These are phyloP conservation scores for Candida michaelii DNA, from an alignment of 805 yeast species.

Conservation along the genomic window DNA sequence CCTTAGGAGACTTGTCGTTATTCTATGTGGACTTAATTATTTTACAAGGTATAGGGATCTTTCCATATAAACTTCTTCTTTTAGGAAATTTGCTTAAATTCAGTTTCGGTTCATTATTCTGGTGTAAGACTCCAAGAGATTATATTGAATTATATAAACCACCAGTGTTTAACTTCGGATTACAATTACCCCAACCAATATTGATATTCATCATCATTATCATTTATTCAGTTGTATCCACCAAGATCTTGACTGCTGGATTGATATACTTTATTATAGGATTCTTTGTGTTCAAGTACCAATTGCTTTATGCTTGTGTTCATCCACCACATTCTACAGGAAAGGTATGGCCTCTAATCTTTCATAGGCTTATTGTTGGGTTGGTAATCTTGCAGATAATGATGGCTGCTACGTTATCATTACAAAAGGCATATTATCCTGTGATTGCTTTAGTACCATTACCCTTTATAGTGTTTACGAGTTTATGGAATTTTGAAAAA, in stretches of 20 bases:
- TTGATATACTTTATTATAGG: slow-evolving; percentile 81
- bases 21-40: slow-evolving; percentile 88
- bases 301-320: slow-evolving; percentile 82
- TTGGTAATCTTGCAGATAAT: slow-evolving; percentile 82
- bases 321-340: slow-evolving; percentile 98
- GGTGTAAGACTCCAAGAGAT: slow-evolving; percentile 84
- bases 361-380: slow-evolving; percentile 80
- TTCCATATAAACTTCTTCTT: slow-evolving; percentile 82
- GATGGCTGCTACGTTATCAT: slow-evolving; percentile 86
- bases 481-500: slow-evolving; percentile 78
- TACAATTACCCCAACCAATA: slow-evolving; percentile 89
- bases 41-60: slow-evolving; percentile 82
- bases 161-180: slow-evolving; percentile 88
- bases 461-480: slow-evolving; percentile 64
- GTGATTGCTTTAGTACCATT: slow-evolving; percentile 75
- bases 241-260: slow-evolving; percentile 84
- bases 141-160: slow-evolving; percentile 75
- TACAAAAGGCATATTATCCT: slow-evolving; percentile 74
- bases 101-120: slow-evolving; percentile 52
- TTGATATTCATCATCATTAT: slow-evolving; percentile 80
- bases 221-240: slow-evolving; percentile 85
- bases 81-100: slow-evolving; percentile 76
- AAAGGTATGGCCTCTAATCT: slow-evolving; percentile 90
- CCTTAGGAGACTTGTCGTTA: slow-evolving; percentile 73
- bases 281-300: slow-evolving; percentile 87